Conservation (phyloP, 106 monocot species). For the Vanilla planifolia region DNA sequence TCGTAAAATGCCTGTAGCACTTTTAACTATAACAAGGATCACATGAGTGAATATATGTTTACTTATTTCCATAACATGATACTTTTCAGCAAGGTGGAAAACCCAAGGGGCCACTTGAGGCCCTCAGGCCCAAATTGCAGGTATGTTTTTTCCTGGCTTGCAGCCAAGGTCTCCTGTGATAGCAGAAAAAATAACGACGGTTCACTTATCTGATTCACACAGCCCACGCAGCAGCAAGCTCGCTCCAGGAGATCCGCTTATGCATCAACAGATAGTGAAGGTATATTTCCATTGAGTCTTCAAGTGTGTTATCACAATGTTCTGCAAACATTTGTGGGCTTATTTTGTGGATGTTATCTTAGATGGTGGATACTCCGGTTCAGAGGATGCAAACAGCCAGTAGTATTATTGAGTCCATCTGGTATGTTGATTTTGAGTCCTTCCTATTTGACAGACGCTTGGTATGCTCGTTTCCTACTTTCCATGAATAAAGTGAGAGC, state of each 20-base stretch:
- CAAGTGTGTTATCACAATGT: not conserved
- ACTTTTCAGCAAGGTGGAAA: conserved; percentile 86
- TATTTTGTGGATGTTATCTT: not conserved
- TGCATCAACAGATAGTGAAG: conserved; percentile 68
- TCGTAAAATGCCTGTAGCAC: not conserved
- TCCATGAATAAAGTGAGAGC: not conserved
- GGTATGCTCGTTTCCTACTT: too few species aligned
- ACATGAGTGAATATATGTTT: not conserved
- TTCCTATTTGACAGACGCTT: too few species aligned
- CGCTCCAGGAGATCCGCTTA: conserved; percentile 69
- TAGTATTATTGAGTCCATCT: too few species aligned
- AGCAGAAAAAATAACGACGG: too few species aligned
- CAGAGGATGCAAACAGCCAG: conserved; percentile 29
- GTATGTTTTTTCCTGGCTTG: conserved; percentile 16
- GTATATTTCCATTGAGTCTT: conserved; percentile 17
- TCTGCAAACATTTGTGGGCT: not conserved
- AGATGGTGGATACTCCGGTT: conserved; percentile 44
- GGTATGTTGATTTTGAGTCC: too few species aligned
- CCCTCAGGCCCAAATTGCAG: conserved; percentile 94
- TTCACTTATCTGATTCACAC: not conserved
- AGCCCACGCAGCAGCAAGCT: conserved; percentile 87
- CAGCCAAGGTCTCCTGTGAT: too few species aligned
- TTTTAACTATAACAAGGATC: not conserved
- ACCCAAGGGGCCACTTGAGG: conserved; percentile 88
- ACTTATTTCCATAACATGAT: conserved; percentile 1